Evolutionary conservation across 768 basidiomycete species (phyloP), one percentile per base, ranked within the genome.

Genomic region (Suillus variegatus): DNA sequence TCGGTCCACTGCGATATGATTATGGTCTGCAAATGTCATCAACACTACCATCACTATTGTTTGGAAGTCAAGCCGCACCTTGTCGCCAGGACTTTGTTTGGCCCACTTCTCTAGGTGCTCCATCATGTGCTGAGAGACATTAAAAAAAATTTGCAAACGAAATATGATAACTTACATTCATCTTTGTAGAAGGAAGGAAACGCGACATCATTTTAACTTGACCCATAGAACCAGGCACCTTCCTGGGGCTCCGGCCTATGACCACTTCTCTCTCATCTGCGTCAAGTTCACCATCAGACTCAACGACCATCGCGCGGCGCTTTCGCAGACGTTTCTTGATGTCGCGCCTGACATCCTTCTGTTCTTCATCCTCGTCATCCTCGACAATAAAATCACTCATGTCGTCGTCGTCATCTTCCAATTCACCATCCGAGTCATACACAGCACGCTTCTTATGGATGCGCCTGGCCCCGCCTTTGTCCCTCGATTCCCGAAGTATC

Each of bases 1-100:
- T 79, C 74, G 0, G 88, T 89, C 87, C 91, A 93, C 72, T 90
- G 88, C 0, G 89, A 91, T 64, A 92, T 81, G 64, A 92, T 76
- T 60, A 94, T 73, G 55, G 83, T 82, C 86, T 90, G 64, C 25
- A 55, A 44, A 14, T 55, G 10, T 35, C 6, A 63, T 70, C 47
- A 63, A 63, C 64, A 43, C 10, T 18, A 41, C n/a, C 18, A 60
- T 7, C 5, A 12, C 18, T 41, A 4, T 28, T 43, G 40, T n/a
- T 55, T 51, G 9, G 44, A 43, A 18, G 32, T 36, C 22, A 9
- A 47, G 25, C 63, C 74, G 22, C 25, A 86, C 88, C 83, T 90
- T 92, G 70, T 90, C 88, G 14, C 85, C 83, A 2, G 86, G 85
- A 65, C 81, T 73, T 25, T 82, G 77, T 55, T 81, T 72, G n/a